Conservation (phyloP, 2,329 filamentous ascomycete genomes). For the Magnaporthiopsis incrustans region DNA sequence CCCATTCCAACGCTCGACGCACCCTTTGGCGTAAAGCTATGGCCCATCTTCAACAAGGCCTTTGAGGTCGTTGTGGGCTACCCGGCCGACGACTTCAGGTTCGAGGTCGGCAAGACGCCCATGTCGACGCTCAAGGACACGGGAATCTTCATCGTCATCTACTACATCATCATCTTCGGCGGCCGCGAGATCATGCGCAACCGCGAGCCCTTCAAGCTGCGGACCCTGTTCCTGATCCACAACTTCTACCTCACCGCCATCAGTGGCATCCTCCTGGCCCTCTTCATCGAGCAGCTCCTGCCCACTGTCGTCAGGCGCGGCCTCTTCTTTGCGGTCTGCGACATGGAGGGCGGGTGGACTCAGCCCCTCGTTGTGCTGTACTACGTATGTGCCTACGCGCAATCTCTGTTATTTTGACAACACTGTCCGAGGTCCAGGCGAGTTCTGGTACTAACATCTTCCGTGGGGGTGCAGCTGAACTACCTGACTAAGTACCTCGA, state of each 20-base stretch:
- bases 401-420: not conserved
- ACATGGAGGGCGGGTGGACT: constrained; percentile 80
- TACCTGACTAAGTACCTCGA: constrained; percentile 98
- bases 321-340: constrained; percentile 84
- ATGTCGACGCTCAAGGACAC: constrained; percentile 87
- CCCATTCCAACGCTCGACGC: constrained; percentile 77
- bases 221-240: constrained; percentile 86
- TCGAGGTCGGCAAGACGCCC: constrained; percentile 71
- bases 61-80: constrained; percentile 74
- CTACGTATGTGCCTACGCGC: constrained; percentile 60
- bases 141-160: constrained; percentile 70
- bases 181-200: constrained; percentile 89
- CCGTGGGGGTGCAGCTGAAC: constrained; percentile 59
- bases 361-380: constrained; percentile 88
- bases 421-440: not conserved
- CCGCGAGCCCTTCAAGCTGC: constrained; percentile 77
- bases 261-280: constrained; percentile 68
- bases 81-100: constrained; percentile 77
- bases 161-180: constrained; percentile 91
- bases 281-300: constrained; percentile 87
- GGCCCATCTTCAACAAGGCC: constrained; percentile 88
- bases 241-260: constrained; percentile 90
- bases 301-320: constrained; percentile 74
- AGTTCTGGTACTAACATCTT: not conserved
- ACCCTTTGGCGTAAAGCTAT: constrained; percentile 84